phyloP scores from a whole-genome alignment of 345 rosid genomes.

The Lepidium aucheri region DNA sequence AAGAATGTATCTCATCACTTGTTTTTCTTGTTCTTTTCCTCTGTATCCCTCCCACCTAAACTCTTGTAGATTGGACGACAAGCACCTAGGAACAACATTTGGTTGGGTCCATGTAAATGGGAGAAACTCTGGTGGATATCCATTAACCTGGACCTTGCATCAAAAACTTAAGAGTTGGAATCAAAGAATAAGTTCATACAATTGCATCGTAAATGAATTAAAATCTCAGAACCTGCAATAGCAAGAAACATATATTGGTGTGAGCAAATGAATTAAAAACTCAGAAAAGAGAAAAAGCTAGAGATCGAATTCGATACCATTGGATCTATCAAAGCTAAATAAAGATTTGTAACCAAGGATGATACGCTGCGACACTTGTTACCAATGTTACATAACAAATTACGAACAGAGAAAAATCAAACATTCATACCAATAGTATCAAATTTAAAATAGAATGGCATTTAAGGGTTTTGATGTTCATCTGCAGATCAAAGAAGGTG shows the following conservation, averaged over 20 bases:
- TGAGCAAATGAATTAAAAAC: background rate
- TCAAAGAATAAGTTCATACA: background rate
- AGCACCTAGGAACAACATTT: background rate
- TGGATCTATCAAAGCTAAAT: background rate
- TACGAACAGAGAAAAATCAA: background rate
- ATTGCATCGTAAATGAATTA: too few species aligned
- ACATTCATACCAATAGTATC: background rate
- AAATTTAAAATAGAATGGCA: background rate
- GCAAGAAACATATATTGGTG: background rate
- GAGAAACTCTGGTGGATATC: background rate
- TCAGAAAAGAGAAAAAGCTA: background rate
- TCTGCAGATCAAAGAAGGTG: conserved; percentile 99
- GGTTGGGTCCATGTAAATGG: too few species aligned
- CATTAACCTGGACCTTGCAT: background rate
- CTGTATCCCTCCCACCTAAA: background rate
- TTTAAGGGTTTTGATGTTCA: background rate
- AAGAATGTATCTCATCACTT: background rate
- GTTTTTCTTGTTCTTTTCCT: background rate
- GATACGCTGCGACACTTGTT: background rate
- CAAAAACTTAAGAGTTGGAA: background rate
- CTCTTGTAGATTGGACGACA: background rate
- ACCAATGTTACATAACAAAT: conserved; percentile 40
- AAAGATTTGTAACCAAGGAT: background rate
- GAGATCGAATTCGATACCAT: background rate
- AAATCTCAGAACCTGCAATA: background rate